phyloP scores from a whole-genome alignment of 257 asterid genomes.

The Nicotiana paniculata region DNA sequence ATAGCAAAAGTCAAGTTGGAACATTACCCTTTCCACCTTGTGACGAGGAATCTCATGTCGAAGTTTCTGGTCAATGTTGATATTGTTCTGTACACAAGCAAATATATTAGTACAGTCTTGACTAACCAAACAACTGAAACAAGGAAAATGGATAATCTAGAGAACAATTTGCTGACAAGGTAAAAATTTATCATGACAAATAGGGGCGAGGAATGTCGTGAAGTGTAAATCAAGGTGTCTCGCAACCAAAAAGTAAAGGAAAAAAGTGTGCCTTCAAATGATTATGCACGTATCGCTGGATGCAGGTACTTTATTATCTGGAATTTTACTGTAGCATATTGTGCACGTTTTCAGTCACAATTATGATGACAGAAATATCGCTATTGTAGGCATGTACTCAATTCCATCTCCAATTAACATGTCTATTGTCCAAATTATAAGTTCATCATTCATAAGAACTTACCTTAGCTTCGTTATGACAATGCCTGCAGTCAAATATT shows the following conservation, averaged over 20 bases:
- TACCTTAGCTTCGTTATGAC: slow-evolving; percentile 91
- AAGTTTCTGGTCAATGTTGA: slow-evolving; percentile 43
- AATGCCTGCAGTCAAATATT: slow-evolving; percentile 77
- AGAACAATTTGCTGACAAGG: background rate
- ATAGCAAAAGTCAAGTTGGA: background rate
- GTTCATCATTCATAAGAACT: slow-evolving; percentile 1
- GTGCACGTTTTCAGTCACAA: background rate
- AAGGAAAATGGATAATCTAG: background rate
- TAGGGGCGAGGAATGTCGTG: background rate
- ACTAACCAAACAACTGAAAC: background rate
- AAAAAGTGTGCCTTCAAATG: background rate
- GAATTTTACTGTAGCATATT: background rate
- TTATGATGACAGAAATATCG: background rate
- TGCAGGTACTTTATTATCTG: background rate
- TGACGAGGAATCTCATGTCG: slow-evolving; percentile 88
- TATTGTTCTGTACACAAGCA: slow-evolving; percentile 43
- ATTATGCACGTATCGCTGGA: background rate
- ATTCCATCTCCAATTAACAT: background rate
- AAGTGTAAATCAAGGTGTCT: background rate
- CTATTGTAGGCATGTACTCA: background rate
- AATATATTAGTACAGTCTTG: background rate
- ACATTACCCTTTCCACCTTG: slow-evolving; percentile 49
- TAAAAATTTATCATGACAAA: background rate
- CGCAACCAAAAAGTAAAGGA: background rate
- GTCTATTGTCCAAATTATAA: background rate